phyloP scores from a whole-genome alignment of 1,284 basidiomycete genomes.

The Rhodotorula sp. region DNA sequence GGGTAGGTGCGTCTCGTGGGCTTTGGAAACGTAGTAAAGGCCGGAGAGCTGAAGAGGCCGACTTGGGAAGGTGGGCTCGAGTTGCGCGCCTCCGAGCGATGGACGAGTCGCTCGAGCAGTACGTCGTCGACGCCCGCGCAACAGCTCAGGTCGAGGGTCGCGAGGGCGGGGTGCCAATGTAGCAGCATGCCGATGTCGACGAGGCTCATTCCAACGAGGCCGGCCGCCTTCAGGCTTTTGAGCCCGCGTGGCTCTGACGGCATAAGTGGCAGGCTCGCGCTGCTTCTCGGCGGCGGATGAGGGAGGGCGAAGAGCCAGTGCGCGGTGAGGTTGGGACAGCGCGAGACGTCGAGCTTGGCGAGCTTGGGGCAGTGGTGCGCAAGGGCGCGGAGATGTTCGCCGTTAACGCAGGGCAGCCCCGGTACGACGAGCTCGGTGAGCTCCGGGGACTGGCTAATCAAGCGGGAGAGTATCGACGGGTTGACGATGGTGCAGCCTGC shows the following conservation, averaged over 20 bases:
- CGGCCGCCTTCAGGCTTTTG: constrained; percentile 65
- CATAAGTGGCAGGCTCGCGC: no score
- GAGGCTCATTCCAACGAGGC: constrained; percentile 70
- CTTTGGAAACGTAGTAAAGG: background rate
- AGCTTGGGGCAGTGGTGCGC: constrained; percentile 61
- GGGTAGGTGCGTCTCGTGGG: constrained; percentile 1
- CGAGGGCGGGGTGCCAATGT: background rate
- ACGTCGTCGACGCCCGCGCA: constrained; percentile 14
- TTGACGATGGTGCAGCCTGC: constrained; percentile 69
- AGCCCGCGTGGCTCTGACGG: constrained; percentile 47
- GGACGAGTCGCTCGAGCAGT: background rate
- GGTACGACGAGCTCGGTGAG: constrained; percentile 66
- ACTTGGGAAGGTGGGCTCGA: background rate
- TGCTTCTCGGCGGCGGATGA: constrained; percentile 46
- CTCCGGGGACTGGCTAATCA: constrained; percentile 68
- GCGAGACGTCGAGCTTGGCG: constrained; percentile 67
- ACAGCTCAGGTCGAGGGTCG: constrained; percentile 34
- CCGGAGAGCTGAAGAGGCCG: background rate
- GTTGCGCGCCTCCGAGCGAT: background rate
- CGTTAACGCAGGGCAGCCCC: constrained; percentile 67
- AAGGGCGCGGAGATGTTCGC: constrained; percentile 70
- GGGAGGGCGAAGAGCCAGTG: constrained; percentile 59
- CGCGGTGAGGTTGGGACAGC: constrained; percentile 70
- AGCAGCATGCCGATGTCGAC: constrained; percentile 72
- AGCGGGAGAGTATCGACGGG: constrained; percentile 65